Evolutionary conservation across 1,284 basidiomycete species (phyloP).

Genomic region (Ustilago vetiveriae): DNA sequence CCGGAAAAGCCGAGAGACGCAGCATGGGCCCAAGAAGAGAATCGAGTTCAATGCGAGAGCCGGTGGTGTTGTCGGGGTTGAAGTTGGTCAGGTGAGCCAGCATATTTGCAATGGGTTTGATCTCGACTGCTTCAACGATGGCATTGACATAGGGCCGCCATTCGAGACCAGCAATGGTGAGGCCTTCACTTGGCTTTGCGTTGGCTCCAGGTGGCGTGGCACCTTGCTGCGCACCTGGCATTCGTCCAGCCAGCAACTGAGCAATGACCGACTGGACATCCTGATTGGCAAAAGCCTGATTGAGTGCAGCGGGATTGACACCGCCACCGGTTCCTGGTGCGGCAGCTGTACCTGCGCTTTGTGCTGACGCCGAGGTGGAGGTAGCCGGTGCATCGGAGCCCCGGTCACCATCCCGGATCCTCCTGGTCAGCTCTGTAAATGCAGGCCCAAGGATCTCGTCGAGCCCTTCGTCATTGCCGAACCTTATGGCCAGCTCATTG

Average conservation of each 20-base stretch:
- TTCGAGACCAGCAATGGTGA: slow-evolving; percentile 68
- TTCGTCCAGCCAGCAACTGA: slow-evolving; percentile 47
- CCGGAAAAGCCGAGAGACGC: slow-evolving; percentile 59
- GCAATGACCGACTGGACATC: slow-evolving; percentile 58
- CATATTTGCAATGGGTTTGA: slow-evolving; percentile 80
- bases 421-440: slow-evolving; percentile 56
- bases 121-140: slow-evolving; percentile 79
- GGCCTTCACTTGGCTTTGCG: slow-evolving; percentile 47
- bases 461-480: slow-evolving; percentile 67
- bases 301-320: slow-evolving; percentile 35
- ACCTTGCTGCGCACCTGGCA: slow-evolving; percentile 28
- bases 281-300: slow-evolving; percentile 45
- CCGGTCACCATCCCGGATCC: slow-evolving; percentile 53
- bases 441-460: slow-evolving; percentile 69
- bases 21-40: slow-evolving; percentile 61
- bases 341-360: background rate
- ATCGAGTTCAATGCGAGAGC: slow-evolving; percentile 67
- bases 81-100: slow-evolving; percentile 78
- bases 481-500: slow-evolving; percentile 69
- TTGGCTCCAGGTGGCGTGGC: slow-evolving; percentile 1
- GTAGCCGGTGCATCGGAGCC: slow-evolving; percentile 17
- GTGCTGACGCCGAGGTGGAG: background rate
- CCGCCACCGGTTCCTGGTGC: slow-evolving; percentile 12
- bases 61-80: slow-evolving; percentile 74
- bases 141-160: slow-evolving; percentile 90